Base-by-base conservation (phyloP, 2,329 filamentous ascomycete genomes). In the Huntiella abstrusa region DNA sequence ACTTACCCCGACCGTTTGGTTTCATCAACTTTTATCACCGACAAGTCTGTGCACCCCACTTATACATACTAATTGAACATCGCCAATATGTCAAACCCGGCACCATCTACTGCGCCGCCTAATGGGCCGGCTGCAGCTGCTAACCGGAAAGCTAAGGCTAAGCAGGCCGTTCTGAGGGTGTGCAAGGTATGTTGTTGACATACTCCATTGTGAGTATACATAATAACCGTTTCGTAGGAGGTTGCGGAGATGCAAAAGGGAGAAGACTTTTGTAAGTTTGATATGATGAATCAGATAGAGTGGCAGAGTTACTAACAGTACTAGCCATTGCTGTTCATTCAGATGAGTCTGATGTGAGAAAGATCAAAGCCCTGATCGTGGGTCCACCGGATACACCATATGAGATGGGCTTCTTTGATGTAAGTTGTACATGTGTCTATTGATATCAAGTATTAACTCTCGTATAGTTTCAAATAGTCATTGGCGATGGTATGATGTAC, bases 371-470 rank as follows among this genome's bases (percentile, higher is more conserved):
- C 42, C 62, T 96, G 52, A 88, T 96, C 55, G 76, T 96, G 53
- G 91, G 91, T 0, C 88, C 91, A 17, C 85, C 88, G 53, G 87
- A 91, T 55, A 93, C 87, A 1, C 87, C 88, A 0, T 98, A 98
- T 61, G 87, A 95, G 61, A 95, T 92, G 58, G 91, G 91, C 3
- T 95, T 95, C 64, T 96, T 93, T 58, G 86, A 96, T 71, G 86
- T 91, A 60, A 50, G 68, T 58, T 38, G 37, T n/a, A 11, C 17
- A 16, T 17, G 33, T 7, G n/a, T 17, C n/a, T 37, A 4, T 36
- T n/a, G 39, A 22, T 39, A 44, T 28, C 16, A 35, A 4, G 19
- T 28, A 35, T 28, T 17, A 15, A 37, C 48, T 33, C 16, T 41
- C 5, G n/a, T 36, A 32, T 28, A 28, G 13, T 17, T 10, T 40